Base-by-base conservation (phyloP, 768 basidiomycete species). In the Pulveroboletus ravenelii region DNA sequence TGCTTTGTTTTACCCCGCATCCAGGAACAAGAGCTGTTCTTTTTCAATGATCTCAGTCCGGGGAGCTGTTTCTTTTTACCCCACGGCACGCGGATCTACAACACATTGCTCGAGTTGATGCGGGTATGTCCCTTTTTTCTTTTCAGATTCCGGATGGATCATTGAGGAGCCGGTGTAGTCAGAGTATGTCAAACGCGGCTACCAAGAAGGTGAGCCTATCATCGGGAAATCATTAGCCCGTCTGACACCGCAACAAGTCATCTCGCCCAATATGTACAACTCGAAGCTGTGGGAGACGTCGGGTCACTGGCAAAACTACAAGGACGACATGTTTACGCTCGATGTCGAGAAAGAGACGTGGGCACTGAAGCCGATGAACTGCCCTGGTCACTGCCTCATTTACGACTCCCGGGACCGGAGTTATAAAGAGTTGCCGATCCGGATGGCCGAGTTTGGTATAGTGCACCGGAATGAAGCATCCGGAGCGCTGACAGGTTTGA, bases 351-450 rank as follows among this genome's bases (percentile, higher is more conserved):
- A 98, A 73, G 93, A 97, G 72, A 81, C 81, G 63, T 99, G 92
- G 82, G 95, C 80, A 0, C 77, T 98, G 52, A 96, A 98, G 72
- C 96, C 96, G 17, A 99, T 99, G 96, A 99, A 99, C 70, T 98
- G 96, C 74, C 96, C 90, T 0, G 94, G 94, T 6, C 96, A 98
- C 67, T 93, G 90, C 69, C 70, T 98, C 44, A 90, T 99, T 59
- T 99, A 98, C 64, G 95, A 93, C 70, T 87, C 89, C 23, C 79
- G 90, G 51, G 94, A 96, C 68, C 83, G 96, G 55, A 87, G 84
- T 53, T 97, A 98, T 74, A 89, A 85, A 66, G 96, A 99, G 69
- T 78, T 98, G 13, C 96, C 96, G 8, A 85, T 99, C 57, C 85
- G 96, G 25, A 93, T 97, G 88, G 95, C 95, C 6, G 96, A 99